These are phyloP conservation scores for Parastagonospora avenae DNA, from an alignment of 2,329 filamentous ascomycete species.

Conservation along the genomic window DNA sequence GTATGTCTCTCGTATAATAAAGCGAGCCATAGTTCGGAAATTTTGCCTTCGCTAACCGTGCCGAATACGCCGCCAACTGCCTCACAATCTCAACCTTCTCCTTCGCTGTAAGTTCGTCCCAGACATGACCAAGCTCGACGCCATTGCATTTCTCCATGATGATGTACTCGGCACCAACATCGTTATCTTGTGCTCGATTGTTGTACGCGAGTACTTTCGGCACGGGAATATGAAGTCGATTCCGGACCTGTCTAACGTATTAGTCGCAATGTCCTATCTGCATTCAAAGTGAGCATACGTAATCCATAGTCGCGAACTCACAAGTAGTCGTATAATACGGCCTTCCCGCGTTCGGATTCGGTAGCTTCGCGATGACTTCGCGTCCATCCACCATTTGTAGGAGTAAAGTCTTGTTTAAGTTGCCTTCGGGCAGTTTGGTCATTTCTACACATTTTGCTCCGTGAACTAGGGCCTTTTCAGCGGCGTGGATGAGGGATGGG, in stretches of 20 bases:
- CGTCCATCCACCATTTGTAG: constrained; percentile 34
- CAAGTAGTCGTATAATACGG: constrained; percentile 37
- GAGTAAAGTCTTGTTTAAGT: constrained; percentile 1
- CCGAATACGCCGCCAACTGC: constrained; percentile 3
- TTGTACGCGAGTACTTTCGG: constrained; percentile 36
- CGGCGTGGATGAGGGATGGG: not conserved
- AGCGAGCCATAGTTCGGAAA: constrained; percentile 12
- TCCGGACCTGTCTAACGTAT: constrained; percentile 16
- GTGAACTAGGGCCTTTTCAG: not conserved
- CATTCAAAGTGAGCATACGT: constrained; percentile 4
- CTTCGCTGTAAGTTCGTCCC: constrained; percentile 13
- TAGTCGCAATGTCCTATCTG: not conserved
- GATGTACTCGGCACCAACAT: constrained; percentile 29
- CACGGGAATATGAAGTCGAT: constrained; percentile 26
- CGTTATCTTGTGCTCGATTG: constrained; percentile 16
- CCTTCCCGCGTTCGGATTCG: constrained; percentile 39
- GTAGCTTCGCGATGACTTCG: constrained; percentile 41
- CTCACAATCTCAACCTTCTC: constrained; percentile 7
- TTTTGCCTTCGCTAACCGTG: constrained; percentile 7
- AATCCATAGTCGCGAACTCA: constrained; percentile 40
- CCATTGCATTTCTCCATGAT: constrained; percentile 26
- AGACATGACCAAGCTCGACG: constrained; percentile 30
- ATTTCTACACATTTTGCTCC: not conserved
- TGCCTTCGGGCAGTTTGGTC: not conserved
- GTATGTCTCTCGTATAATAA: constrained; percentile 11